Conservation (phyloP, 208 protist species). For the Acanthamoeba royreba region DNA sequence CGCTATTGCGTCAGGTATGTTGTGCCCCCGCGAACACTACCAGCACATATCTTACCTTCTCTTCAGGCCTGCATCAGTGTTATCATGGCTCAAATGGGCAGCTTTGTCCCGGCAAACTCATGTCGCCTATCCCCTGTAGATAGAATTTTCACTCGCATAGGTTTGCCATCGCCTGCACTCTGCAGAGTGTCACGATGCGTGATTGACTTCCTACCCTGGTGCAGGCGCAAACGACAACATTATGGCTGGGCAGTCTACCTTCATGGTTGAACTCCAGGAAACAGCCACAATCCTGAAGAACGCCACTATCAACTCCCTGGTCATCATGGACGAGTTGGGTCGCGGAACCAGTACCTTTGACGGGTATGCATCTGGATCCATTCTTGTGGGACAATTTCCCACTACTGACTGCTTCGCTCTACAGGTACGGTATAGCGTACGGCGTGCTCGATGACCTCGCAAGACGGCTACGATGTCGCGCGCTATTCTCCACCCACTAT, state of each 20-base stretch:
- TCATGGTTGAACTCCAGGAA: constrained; percentile 96
- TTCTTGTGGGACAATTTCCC: no score
- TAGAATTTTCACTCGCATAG: constrained; percentile 96
- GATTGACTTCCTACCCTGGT: background rate
- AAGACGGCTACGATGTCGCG: constrained; percentile 63
- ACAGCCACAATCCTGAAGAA: constrained; percentile 76
- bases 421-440: constrained; percentile 90
- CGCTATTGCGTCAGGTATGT: constrained; percentile 90
- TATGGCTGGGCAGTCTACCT: constrained; percentile 95
- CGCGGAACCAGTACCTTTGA: constrained; percentile 97
- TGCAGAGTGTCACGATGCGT: background rate
- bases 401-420: background rate
- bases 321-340: constrained; percentile 97
- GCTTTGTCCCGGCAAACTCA: constrained; percentile 81
- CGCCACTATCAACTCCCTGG: constrained; percentile 90
- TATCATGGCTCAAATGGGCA: constrained; percentile 96
- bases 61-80: constrained; percentile 86
- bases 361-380: no score
- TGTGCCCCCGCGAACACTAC: background rate
- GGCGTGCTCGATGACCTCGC: constrained; percentile 87
- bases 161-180: background rate
- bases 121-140: constrained; percentile 85
- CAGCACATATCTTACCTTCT: background rate
- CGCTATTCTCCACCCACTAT: constrained; percentile 97
- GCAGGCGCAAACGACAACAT: constrained; percentile 92